Base-by-base conservation (phyloP, 257 asterid genomes). In the Primulina huaijiensis region DNA sequence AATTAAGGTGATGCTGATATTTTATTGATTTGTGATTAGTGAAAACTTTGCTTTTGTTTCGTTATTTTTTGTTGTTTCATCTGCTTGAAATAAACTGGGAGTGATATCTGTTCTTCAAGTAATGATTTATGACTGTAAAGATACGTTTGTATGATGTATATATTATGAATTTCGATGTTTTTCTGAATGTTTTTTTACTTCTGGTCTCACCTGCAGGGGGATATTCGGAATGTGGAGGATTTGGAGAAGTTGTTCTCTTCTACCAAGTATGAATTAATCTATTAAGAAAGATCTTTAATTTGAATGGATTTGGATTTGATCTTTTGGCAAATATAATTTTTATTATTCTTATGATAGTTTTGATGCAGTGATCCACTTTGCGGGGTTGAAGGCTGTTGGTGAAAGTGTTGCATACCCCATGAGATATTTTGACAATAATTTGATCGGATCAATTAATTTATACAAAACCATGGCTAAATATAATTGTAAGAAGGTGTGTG, bases 341-440 rank as follows among this genome's bases (percentile, higher is more conserved):
- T 25, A 38, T 70, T 57, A 25, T 64, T 55, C 8, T 21, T 34
- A 53, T 19, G 29, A 31, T 46, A 93, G 98, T 83, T 84, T 88
- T 85, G 89, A 78, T 74, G 98, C 97, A 66, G 98, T 93, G 58
- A 77, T 93, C 40, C 98, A 93, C 79, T 93, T 93, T 82, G 98
- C 98, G 58, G 97, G 96, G 70, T 97, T 84, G 60, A 93, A 93
- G 83, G 97, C 98, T 74, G 98, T 93, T 64, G 98, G 92, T 27
- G 98, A 93, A 79, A 93, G 98, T 80, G 96, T 93, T 66, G 90
- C 87, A 21, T 60, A 82, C 77, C 98, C 98, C 38, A 80, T 87
- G 76, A 87, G 91, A 75, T 93, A 93, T 66, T 93, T 87, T 35
- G 98, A 93, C 59, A 93, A 93, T 75, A 93, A 93, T 73, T 78